Conservation (phyloP, 352 stramenopile genomes). For the Phytophthora fragariaefolia region DNA sequence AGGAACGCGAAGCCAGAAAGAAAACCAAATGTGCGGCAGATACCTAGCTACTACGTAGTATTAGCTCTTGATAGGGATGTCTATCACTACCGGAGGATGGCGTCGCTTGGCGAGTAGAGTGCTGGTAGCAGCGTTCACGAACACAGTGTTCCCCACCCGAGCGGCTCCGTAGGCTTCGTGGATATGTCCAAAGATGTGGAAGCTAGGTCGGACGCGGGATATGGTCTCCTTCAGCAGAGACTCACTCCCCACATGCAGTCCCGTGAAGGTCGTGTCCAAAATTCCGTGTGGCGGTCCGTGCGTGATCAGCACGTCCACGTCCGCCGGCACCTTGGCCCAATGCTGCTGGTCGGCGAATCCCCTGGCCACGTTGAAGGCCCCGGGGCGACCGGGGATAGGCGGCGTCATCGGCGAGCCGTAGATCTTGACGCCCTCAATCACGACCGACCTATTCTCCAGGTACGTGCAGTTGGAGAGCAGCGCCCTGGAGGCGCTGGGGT, state of each 20-base stretch:
- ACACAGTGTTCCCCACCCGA: conserved; percentile 81
- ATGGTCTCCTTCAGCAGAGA: conserved; percentile 84
- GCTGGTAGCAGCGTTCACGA: conserved; percentile 89
- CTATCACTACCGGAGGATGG: conserved; percentile 79
- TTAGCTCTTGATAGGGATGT: conserved; percentile 71
- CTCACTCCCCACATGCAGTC: conserved; percentile 78
- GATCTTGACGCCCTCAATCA: conserved; percentile 79
- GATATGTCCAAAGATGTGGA: conserved; percentile 94
- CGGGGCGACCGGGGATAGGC: conserved; percentile 63
- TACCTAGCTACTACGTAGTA: neutral
- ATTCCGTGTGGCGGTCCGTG: conserved; percentile 90
- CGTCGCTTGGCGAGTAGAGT: conserved; percentile 62
- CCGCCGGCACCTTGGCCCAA: conserved; percentile 70
- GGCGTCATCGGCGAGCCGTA: conserved; percentile 83
- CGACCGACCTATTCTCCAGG: conserved; percentile 71
- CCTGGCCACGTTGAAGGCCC: conserved; percentile 77
- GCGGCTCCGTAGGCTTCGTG: conserved; percentile 89
- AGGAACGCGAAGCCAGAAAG: neutral
- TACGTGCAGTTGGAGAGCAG: conserved; percentile 82
- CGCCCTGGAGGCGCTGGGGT: conserved; percentile 51
- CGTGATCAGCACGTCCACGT: conserved; percentile 91
- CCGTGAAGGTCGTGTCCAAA: conserved; percentile 74
- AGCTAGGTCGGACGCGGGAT: conserved; percentile 75
- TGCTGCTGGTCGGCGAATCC: conserved; percentile 71
- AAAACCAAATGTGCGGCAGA: neutral